A percentile compares a stretch with the other conserved stretches of the same genome.
These are phyloP conservation scores for Barbarea vulgaris DNA, from an alignment of 345 rosid genomes.

Conservation along the genomic window DNA sequence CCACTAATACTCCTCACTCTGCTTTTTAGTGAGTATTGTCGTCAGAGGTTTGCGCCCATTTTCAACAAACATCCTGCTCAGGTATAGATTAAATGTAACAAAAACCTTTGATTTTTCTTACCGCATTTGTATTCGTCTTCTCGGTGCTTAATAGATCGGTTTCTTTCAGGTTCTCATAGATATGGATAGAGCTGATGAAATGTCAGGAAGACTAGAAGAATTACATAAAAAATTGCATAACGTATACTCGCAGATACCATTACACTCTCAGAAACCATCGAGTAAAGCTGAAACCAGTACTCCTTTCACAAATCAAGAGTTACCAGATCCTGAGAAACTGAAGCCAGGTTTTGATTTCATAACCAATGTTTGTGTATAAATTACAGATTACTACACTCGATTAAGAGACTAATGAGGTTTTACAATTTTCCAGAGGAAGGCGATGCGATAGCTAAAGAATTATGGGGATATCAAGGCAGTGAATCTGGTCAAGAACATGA, in stretches of 20 bases:
- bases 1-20: constrained; percentile 72
- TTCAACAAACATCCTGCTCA: constrained; percentile 64
- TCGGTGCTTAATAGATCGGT: constrained; percentile 27
- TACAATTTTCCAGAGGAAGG: constrained; percentile 30
- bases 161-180: constrained; percentile 66
- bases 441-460: constrained; percentile 32
- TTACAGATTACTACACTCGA: background rate
- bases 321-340: constrained; percentile 40
- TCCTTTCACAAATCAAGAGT: constrained; percentile 28
- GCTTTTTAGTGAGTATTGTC: constrained; percentile 82
- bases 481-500: constrained; percentile 32
- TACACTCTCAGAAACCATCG: constrained; percentile 35
- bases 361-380: background rate
- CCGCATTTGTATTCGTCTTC: background rate
- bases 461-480: constrained; percentile 34
- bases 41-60: constrained; percentile 68
- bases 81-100: constrained; percentile 44
- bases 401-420: background rate
- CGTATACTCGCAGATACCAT: constrained; percentile 66
- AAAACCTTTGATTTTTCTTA: background rate
- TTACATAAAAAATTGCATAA: constrained; percentile 50
- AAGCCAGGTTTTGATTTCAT: constrained; percentile 36
- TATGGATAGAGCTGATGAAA: constrained; percentile 83
- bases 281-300: constrained; percentile 23
- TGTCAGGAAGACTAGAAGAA: constrained; percentile 57